Evolutionary conservation across 352 stramenopile species (phyloP).

Genomic region (Phytopythium delawarense): DNA sequence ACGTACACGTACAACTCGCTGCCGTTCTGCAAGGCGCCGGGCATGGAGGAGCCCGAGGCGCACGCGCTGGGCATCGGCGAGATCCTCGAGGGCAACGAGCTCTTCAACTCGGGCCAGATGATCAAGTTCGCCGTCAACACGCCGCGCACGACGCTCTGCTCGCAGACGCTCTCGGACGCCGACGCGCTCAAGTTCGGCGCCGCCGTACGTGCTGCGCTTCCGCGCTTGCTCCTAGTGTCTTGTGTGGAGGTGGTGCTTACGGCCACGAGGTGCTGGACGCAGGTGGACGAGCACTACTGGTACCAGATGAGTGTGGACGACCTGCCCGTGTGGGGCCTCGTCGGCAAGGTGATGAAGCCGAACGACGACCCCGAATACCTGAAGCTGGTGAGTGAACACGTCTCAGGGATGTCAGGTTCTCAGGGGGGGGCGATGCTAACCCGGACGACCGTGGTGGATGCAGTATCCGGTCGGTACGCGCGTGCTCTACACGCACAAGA

Average conservation of each 20-base stretch:
- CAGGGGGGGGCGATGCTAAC: neutral
- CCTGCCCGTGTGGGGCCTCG: conserved; percentile 97
- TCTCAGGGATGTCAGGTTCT: neutral
- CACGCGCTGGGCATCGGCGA: conserved; percentile 92
- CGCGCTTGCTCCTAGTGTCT: neutral
- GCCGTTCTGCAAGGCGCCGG: conserved; percentile 93
- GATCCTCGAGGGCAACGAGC: conserved; percentile 93
- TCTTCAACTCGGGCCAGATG: conserved; percentile 90
- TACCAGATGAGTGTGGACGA: conserved; percentile 99
- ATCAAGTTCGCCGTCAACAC: conserved; percentile 78
- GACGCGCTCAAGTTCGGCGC: conserved; percentile 80
- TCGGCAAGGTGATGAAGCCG: conserved; percentile 94
- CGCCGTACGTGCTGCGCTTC: conserved; percentile 29
- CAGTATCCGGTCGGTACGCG: conserved; percentile 72
- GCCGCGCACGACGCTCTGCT: conserved; percentile 60
- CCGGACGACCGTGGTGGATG: neutral
- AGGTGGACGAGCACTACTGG: conserved; percentile 96
- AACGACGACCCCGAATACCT: conserved; percentile 81
- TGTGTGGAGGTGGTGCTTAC: neutral
- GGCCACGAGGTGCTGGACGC: neutral
- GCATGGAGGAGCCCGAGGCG: conserved; percentile 86
- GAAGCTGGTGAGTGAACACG: conserved; percentile 39
- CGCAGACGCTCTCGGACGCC: conserved; percentile 61
- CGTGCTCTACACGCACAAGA: conserved; percentile 96
- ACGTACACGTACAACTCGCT: conserved; percentile 99